Base-by-base conservation (phyloP, 2,329 filamentous ascomycete genomes). In the Venturia pyrina region DNA sequence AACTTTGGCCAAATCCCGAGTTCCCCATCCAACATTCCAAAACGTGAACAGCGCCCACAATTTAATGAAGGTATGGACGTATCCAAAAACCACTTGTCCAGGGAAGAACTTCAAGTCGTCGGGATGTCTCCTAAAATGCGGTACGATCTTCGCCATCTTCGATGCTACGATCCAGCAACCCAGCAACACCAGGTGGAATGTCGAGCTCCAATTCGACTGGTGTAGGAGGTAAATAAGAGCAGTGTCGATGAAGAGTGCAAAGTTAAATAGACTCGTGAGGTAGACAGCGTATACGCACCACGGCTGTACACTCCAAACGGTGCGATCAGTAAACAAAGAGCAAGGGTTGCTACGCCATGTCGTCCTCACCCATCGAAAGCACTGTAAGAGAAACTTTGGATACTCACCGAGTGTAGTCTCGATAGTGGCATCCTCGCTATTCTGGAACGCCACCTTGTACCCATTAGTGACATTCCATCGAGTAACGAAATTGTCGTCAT, bases 281-380 rank as follows among this genome's bases (percentile, higher is more conserved):
- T 86, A 85, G 8, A 87, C 81, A n/a, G 82, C 79, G 68, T 85
- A 86, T 0, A 80, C 75, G 24, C 78, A 80, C 80, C 82, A 88
- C 0, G 79, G 80, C 68, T 84, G 78, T 70, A 64, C 4, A 62
- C 62, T 69, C 77, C 77, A 83, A 5, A 78, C 74, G 1, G 69
- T 74, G 4, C 73, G 68, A 13, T 76, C 73, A 0, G 71, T 71
- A 59, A 79, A 69, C n/a, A 70, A 19, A 34, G 68, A 65, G 32
- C 67, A 66, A 7, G 68, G 63, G 65, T 72, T 72, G 41, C 44
- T 41, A 2, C 84, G 76, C 75, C 80, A 84, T 0, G 80, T 84
- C 0, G 82, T 83, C 1, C 83, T 77, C 0, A 76, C 77, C 83
- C 82, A 86, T n/a, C 83, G 78, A 1, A 78, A 56, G 21, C 81